Evolutionary conservation across 2,329 filamentous ascomycete genomes (phyloP), one percentile per base, ranked within the genome.

Genomic region (Sporothrix protearum): DNA sequence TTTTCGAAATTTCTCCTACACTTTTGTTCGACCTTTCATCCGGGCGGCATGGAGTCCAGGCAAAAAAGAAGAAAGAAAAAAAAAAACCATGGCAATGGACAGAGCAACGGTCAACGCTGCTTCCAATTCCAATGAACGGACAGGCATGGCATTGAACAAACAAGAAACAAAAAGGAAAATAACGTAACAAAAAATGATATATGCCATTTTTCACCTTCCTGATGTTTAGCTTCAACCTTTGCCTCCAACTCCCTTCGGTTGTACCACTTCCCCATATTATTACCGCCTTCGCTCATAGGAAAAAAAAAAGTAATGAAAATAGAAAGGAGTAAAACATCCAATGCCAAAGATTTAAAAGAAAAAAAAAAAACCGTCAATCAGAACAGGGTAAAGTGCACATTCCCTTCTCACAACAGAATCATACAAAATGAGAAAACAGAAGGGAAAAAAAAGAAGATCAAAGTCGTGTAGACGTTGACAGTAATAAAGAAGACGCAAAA

Each of bases 271-370:
- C 42, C n/a, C 42, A 10, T 49, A 66, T 66, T 66, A 66, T 22
- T 33, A 66, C 63, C 63, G 33, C 63, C 63, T 49, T 66, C 63
- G 63, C 42, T 64, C 22, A 28, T 10, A 36, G 55, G 5, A 59
- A 36, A 30, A 36, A 59, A 5, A 33, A n/a, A 47, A 66, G 30
- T 22, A 2, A 30, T 9, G 39, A 19, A 47, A 30, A 49, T n/a
- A n/a, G n/a, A 47, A 33, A 6, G 42, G 8, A 47, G 10, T 45
- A 66, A 63, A 66, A 66, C 61, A 47, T 47, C 19, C 42, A 33
- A 33, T 66, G 63, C 63, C 42, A 66, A 66, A 66, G 30, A 66
- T 33, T n/a, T 33, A 33, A 36, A 36, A 36, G 8, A 36, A 36
- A n/a, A n/a, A n/a, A n/a, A n/a, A n/a, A n/a, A 16, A n/a, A 19